Base-by-base conservation (phyloP, 2,329 filamentous ascomycete species). In the Emergomyces pasteurianus region DNA sequence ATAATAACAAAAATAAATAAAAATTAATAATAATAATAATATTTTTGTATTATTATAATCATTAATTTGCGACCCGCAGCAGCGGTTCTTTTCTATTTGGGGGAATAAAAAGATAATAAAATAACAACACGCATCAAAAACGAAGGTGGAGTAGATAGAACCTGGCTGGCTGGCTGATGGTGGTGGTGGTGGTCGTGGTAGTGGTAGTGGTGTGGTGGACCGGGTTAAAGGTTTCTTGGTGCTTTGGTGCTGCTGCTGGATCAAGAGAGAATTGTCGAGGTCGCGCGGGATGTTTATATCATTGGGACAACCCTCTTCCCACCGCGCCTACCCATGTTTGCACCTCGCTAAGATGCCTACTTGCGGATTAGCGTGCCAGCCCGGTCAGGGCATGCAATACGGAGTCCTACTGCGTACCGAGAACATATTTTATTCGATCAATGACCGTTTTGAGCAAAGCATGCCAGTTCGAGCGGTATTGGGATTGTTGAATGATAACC, bases 261-360 rank as follows among this genome's bases (percentile, higher is more conserved):
- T 59, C 61, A 56, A 47, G 38, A 54, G 57, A 58, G 58, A 60
- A 64, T 61, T 60, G 43, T 75, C 74, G 73, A 75, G 73, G 74
- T 75, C 72, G 75, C 73, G 74, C 72, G 72, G 72, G 69, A 70
- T 74, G 74, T 76, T 76, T 77, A 76, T 76, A 77, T 76, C 74
- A 76, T 76, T 73, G 73, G 73, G 67, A 60, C 61, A 67, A 66
- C 69, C 68, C 70, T 71, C 66, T 61, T 67, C 65, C 69, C 69
- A 69, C 67, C 73, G 74, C 73, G 73, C 70, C 69, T 69, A 69
- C 67, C 73, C 71, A 73, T 74, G 73, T 72, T 74, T 72, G 68
- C 70, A 68, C 66, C 31, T 55, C 66, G 60, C 73, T 75, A 74
- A 67, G 5, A 66, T 34, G 31, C 34, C 59, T 12, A 0, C 58